phyloP scores from a whole-genome alignment of 2,329 filamentous ascomycete species.

The Alternaria viburni region DNA sequence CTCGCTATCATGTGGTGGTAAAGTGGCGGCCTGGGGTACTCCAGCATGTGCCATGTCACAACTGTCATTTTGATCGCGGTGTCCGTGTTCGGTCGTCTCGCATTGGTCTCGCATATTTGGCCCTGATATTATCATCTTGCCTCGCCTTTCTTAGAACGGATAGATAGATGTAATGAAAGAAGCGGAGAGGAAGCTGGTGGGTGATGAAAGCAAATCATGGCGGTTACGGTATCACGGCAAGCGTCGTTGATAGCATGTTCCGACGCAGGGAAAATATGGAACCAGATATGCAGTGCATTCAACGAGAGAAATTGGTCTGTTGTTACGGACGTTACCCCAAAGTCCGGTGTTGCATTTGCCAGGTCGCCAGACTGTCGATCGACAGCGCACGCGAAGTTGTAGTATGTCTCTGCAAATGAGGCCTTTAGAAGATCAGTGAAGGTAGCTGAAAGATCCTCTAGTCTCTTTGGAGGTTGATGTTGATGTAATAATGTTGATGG shows the following conservation, averaged over 20 bases:
- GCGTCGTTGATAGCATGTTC: neutral
- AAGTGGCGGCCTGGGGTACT: neutral
- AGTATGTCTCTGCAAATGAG: too few species aligned
- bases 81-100: neutral
- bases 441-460: neutral
- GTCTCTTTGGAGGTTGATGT: neutral
- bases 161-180: neutral
- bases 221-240: neutral
- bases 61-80: neutral
- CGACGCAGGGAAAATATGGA: neutral
- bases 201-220: neutral
- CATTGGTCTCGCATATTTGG: neutral
- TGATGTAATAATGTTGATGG: neutral
- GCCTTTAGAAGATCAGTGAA: neutral
- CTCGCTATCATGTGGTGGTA: neutral
- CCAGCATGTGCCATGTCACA: neutral
- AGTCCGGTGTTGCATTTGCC: neutral
- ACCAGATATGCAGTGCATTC: neutral
- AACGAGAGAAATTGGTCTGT: neutral
- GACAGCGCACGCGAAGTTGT: neutral
- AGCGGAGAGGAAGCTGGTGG: neutral
- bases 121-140: neutral
- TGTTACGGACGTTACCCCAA: neutral
- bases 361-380: neutral
- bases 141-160: neutral